These are phyloP conservation scores for Fusarium sp. DNA, from an alignment of 2,329 filamentous ascomycete genomes.

Conservation along the genomic window DNA sequence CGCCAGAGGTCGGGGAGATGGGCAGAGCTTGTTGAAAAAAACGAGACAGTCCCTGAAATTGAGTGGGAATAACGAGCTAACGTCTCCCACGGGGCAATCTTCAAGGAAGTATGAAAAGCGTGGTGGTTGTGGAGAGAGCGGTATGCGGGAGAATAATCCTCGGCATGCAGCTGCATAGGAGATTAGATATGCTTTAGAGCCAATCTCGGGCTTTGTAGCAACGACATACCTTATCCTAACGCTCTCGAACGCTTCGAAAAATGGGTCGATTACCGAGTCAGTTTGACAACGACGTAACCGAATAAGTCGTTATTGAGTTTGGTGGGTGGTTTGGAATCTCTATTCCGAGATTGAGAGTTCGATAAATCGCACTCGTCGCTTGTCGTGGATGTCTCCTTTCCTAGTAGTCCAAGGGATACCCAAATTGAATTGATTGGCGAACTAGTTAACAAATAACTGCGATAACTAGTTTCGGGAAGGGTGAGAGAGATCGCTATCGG, in stretches of 20 bases:
- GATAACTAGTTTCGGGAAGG: conserved; percentile 55
- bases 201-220: conserved; percentile 24
- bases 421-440: conserved; percentile 51
- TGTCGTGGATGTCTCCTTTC: conserved; percentile 24
- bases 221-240: conserved; percentile 49
- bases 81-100: conserved; percentile 71
- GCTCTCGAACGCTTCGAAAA: conserved; percentile 31
- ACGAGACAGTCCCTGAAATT: conserved; percentile 62
- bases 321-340: conserved; percentile 23
- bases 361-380: conserved; percentile 37
- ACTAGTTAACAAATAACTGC: conserved; percentile 36
- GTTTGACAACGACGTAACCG: conserved; percentile 20
- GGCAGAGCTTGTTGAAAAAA: conserved; percentile 60
- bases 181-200: conserved; percentile 48
- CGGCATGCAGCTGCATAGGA: conserved; percentile 57
- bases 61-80: conserved; percentile 75
- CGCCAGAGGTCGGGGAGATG: conserved; percentile 61
- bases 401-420: conserved; percentile 53
- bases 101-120: conserved; percentile 60
- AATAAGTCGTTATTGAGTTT: conserved; percentile 21
- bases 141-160: conserved; percentile 54
- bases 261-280: conserved; percentile 25
- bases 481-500: conserved; percentile 51
- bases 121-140: conserved; percentile 57
- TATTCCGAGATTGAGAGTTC: conserved; percentile 25